Conservation (phyloP, 2,329 filamentous ascomycete species). For the Allantophomopsis lycopodina region DNA sequence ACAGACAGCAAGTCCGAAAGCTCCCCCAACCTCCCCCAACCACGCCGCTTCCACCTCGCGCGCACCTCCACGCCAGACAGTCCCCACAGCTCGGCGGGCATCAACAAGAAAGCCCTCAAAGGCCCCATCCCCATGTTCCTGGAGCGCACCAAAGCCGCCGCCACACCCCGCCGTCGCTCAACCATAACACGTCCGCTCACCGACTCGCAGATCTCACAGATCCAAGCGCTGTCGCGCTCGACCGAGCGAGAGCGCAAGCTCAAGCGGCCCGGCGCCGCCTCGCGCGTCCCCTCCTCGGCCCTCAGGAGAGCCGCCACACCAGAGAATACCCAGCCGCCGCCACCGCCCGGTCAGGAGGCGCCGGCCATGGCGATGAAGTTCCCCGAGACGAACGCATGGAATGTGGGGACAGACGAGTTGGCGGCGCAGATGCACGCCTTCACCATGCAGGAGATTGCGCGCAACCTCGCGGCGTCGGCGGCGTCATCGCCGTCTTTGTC, state of each 20-base stretch:
- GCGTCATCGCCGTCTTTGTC: too few species aligned
- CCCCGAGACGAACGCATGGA: conserved; percentile 16
- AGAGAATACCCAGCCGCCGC: conserved; percentile 14
- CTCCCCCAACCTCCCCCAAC: conserved; percentile 13
- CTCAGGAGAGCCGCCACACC: conserved; percentile 3
- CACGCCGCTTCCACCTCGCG: conserved; percentile 42
- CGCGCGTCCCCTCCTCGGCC: conserved; percentile 1
- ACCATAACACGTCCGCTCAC: conserved; percentile 11
- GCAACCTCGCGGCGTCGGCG: conserved; percentile 8
- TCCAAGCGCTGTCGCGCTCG: not conserved
- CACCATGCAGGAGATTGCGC: conserved; percentile 40
- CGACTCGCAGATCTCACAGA: conserved; percentile 3
- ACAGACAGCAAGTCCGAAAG: not conserved
- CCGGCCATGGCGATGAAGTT: too few species aligned
- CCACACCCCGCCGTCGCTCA: conserved; percentile 10
- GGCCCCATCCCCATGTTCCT: conserved; percentile 31
- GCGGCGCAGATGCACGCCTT: conserved; percentile 42
- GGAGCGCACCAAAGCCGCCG: conserved; percentile 27
- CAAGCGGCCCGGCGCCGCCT: not conserved
- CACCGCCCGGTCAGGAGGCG: conserved; percentile 20
- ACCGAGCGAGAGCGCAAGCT: not conserved
- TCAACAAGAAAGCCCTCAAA: conserved; percentile 7
- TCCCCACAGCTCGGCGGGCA: not conserved
- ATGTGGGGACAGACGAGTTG: conserved; percentile 25
- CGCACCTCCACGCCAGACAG: conserved; percentile 16